Conservation (phyloP, 768 basidiomycete genomes). For the Mycena epipterygia region DNA sequence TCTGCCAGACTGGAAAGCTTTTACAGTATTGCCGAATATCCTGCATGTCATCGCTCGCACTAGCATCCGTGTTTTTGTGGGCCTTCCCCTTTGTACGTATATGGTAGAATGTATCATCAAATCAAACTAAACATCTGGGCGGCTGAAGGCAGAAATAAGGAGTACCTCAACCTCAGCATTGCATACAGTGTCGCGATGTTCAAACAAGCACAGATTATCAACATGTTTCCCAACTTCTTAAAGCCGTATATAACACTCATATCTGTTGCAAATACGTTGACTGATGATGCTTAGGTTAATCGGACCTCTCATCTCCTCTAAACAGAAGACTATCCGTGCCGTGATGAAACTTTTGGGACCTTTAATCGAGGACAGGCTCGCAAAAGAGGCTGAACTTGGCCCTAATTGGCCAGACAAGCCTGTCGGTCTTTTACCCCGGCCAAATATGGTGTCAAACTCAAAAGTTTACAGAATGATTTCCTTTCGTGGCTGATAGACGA, state of each 20-base stretch:
- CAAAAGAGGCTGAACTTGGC: slow-evolving; percentile 40
- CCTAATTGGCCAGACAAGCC: slow-evolving; percentile 47
- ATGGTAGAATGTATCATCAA: background rate
- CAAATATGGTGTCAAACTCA: background rate
- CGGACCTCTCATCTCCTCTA: background rate
- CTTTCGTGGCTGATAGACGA: slow-evolving; percentile 15
- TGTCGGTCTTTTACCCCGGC: slow-evolving; percentile 35
- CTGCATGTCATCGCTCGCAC: background rate
- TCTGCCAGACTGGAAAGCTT: slow-evolving; percentile 2
- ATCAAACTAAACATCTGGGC: background rate
- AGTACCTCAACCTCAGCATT: slow-evolving; percentile 2
- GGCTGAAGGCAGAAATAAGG: slow-evolving; percentile 4
- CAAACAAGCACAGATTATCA: background rate
- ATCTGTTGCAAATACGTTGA: background rate
- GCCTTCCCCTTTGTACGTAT: slow-evolving; percentile 18
- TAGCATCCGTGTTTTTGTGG: slow-evolving; percentile 7
- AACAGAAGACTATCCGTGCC: background rate
- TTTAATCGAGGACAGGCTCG: slow-evolving; percentile 46
- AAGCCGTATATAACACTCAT: background rate
- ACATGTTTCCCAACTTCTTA: background rate
- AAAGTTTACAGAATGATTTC: background rate
- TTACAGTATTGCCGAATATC: background rate
- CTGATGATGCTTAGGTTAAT: background rate
- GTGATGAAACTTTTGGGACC: slow-evolving; percentile 39
- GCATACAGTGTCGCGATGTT: background rate